Base-by-base conservation (phyloP, 1,284 basidiomycete species). In the Sanguinoderma infundibulare region DNA sequence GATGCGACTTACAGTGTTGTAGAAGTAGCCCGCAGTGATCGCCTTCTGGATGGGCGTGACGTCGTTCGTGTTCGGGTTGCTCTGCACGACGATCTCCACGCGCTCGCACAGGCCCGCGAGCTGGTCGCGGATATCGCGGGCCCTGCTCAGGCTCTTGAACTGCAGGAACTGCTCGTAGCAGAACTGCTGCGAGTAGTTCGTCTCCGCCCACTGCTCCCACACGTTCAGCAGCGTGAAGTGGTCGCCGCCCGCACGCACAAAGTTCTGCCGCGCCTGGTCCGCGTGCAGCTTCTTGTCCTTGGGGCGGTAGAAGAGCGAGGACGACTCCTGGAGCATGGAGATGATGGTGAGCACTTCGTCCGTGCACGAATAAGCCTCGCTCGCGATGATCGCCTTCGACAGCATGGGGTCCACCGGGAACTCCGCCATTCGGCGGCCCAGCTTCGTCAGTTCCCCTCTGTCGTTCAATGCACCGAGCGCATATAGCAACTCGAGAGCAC, bases 341-440 rank as follows among this genome's bases (percentile, higher is more conserved):
- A 99, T 97, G 70, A 99, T 98, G 2, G 96, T 98, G 49, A 99
- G 82, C 17, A 98, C 87, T 83, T 99, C 96, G 70, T 98, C 96
- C 0, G 97, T 98, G 75, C 97, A 98, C n/a, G 84, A 81, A 78
- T 95, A 98, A 65, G 91, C 85, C 75, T 98, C 98, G 71, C 94
- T 96, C 39, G 95, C 93, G 63, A 99, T 95, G 72, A 99, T 98
- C 2, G 93, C 89, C 76, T 98, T 98, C 42, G 92, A 95, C 69
- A 99, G 80, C 91, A 98, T 98, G 2, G 98, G 98, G 72, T 99
- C 98, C 39, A 98, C 94, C 5, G 97, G 97, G 77, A 99, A 99
- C 75, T 99, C 98, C 5, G 97, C 97, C 98, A 99, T 99, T 52
- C 96, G 81, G 59, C 98, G 83, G 1, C 98, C 98, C 26, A 99